Base-by-base conservation (phyloP, 2,329 filamentous ascomycete genomes). In the Septoria petroselini region DNA sequence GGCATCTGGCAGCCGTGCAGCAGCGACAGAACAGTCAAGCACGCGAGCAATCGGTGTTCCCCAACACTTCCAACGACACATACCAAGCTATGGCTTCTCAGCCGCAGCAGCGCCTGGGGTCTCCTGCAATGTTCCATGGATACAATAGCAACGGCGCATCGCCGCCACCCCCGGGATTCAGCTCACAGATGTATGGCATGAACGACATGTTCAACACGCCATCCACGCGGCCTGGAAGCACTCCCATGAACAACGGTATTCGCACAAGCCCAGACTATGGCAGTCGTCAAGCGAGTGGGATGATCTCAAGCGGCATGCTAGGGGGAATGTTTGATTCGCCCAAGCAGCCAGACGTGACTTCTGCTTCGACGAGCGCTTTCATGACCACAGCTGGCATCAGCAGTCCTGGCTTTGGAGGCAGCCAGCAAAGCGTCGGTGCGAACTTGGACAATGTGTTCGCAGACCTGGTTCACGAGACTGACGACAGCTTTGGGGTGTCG, bases 371-470 rank as follows among this genome's bases (percentile, higher is more conserved):
- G 8, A 41, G 40, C 25, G 50, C 30, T 33, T 59, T 62, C 48
- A 55, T 54, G 7, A 52, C 51, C 7, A 55, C 52, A 18, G 58
- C 57, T 11, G 60, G 62, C 8, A 41, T 65, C 14, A 58, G 62
- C 40, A 66, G 65, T 40, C 64, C 65, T 14, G 59, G 60, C 18
- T 65, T 65, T 38, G 62, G 61, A 7, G 64, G 61, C 27, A 64
- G 59, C 42, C 61, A 66, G 38, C 63, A 62, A 34, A 63, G 59
- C 19, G 59, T 57, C 18, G 58, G 57, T 8, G 60, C 57, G 17
- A 58, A 61, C 41, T 62, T 66, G 44, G 65, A 67, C 30, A 64
- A 58, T 27, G 64, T 68, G 31, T 69, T 69, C 53, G 64, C 62
- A 7, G 67, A 69, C 33, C 58, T 69, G 35, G 65, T 69, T 8